These are phyloP conservation scores for Hypoxylon sp. DNA, from an alignment of 2,329 filamentous ascomycete species.

Conservation along the genomic window DNA sequence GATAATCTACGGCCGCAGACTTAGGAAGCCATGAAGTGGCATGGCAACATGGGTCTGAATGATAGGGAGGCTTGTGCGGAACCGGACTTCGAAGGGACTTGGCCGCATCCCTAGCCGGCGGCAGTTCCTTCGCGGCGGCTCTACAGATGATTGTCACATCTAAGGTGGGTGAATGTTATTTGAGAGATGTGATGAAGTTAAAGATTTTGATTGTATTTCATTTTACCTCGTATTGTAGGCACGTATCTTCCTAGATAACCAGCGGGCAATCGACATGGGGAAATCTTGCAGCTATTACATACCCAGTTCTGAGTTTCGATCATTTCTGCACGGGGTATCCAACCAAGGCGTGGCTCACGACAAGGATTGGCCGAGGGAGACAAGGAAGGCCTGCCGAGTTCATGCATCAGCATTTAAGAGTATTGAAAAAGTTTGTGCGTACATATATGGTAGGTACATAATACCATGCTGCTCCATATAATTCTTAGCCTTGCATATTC, in stretches of 20 bases:
- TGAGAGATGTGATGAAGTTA: slow-evolving; percentile 43
- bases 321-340: slow-evolving; percentile 39
- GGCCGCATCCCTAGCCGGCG: slow-evolving; percentile 43
- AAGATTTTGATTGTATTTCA: slow-evolving; percentile 42
- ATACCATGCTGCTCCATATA: slow-evolving; percentile 34
- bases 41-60: slow-evolving; percentile 42
- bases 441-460: slow-evolving; percentile 9
- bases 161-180: slow-evolving; percentile 41
- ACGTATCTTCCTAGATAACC: slow-evolving; percentile 30
- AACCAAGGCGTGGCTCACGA: slow-evolving; percentile 25
- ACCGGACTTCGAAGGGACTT: slow-evolving; percentile 41
- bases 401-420: slow-evolving; percentile 40
- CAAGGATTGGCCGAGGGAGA: slow-evolving; percentile 37
- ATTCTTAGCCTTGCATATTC: slow-evolving; percentile 42
- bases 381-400: slow-evolving; percentile 41
- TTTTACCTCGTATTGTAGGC: slow-evolving; percentile 43
- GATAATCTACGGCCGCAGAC: slow-evolving; percentile 42
- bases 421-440: slow-evolving; percentile 37
- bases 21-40: slow-evolving; percentile 18
- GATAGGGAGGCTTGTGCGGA: slow-evolving; percentile 45
- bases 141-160: slow-evolving; percentile 43
- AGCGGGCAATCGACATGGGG: slow-evolving; percentile 40
- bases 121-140: slow-evolving; percentile 46
- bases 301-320: slow-evolving; percentile 41
- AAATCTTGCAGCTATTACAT: slow-evolving; percentile 44